Percentiles rank a stretch among this genome's conserved stretches.
These are phyloP conservation scores for Hypoxylon cercidicola DNA, from an alignment of 495 filamentous ascomycete genomes.

Conservation along the genomic window DNA sequence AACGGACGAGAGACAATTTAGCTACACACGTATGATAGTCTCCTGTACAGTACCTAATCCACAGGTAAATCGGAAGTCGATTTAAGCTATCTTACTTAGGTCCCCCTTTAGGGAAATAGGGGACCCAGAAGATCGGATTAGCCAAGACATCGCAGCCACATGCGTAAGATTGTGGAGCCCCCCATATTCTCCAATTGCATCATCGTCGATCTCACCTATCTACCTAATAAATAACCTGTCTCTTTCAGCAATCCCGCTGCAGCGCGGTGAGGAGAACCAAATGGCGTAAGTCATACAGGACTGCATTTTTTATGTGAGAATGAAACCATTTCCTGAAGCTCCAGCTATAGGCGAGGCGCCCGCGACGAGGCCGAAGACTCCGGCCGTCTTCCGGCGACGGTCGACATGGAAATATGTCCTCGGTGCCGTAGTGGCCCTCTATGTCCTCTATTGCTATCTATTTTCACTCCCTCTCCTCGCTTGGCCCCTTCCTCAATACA, in stretches of 20 bases:
- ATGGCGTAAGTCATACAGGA: slow-evolving; percentile 3
- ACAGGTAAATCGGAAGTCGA: slow-evolving; percentile 4
- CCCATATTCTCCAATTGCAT: slow-evolving; percentile 18
- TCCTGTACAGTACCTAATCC: too few species aligned
- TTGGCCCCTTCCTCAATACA: slow-evolving; percentile 56
- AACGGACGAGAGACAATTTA: too few species aligned
- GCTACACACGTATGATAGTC: too few species aligned
- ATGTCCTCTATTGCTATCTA: slow-evolving; percentile 53
- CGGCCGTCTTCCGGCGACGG: slow-evolving; percentile 15
- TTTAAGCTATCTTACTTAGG: slow-evolving; percentile 7
- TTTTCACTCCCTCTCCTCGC: slow-evolving; percentile 55
- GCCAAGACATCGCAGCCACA: slow-evolving; percentile 12
- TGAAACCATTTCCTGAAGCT: slow-evolving; percentile 33
- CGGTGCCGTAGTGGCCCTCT: slow-evolving; percentile 30
- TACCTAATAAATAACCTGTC: neutral
- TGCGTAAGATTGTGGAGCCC: slow-evolving; percentile 29
- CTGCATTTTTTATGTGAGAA: slow-evolving; percentile 11
- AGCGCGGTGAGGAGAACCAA: too few species aligned
- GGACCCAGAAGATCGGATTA: neutral
- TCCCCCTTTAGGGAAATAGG: neutral
- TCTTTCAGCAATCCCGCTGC: neutral
- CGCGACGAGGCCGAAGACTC: slow-evolving; percentile 7
- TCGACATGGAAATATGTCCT: slow-evolving; percentile 47
- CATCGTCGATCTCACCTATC: slow-evolving; percentile 11
- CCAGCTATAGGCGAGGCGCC: slow-evolving; percentile 6